These are phyloP conservation scores for Tetracladium setigerum DNA, from an alignment of 495 filamentous ascomycete genomes.

Conservation along the genomic window DNA sequence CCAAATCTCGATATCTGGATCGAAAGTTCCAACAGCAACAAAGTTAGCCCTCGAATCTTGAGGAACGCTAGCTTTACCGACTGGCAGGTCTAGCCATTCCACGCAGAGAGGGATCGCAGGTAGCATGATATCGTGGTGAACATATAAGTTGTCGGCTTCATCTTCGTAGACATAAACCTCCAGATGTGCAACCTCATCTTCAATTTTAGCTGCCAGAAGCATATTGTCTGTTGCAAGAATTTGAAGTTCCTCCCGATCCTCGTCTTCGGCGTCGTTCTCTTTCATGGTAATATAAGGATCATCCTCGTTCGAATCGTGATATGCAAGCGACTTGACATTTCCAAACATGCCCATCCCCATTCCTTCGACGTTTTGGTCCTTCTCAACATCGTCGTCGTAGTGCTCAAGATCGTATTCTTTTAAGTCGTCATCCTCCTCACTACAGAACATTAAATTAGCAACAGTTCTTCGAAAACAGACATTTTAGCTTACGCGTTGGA, in stretches of 20 bases:
- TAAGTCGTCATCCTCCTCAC: constrained; percentile 73
- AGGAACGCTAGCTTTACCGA: constrained; percentile 55
- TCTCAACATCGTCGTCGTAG: constrained; percentile 77
- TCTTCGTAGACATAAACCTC: constrained; percentile 99
- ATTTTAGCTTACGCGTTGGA: constrained; percentile 17
- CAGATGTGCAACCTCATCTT: constrained; percentile 94
- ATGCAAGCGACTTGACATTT: constrained; percentile 85
- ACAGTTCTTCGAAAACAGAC: neutral
- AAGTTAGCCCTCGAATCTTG: constrained; percentile 68
- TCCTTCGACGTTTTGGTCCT: constrained; percentile 49
- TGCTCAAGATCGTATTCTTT: constrained; percentile 94
- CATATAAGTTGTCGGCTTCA: constrained; percentile 86
- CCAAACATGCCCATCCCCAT: constrained; percentile 87
- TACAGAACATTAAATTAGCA: constrained; percentile 2
- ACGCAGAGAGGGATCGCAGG: constrained; percentile 91
- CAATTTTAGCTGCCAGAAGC: constrained; percentile 82
- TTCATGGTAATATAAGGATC: constrained; percentile 94
- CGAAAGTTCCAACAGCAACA: constrained; percentile 92
- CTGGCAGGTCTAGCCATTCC: constrained; percentile 89
- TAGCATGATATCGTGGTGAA: constrained; percentile 99
- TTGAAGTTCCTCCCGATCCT: constrained; percentile 91
- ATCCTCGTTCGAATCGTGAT: constrained; percentile 84
- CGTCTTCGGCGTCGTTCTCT: constrained; percentile 66
- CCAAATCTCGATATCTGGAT: constrained; percentile 98
- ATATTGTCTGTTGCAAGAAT: constrained; percentile 90